These are phyloP conservation scores for Capsicum rhomboideum DNA, from an alignment of 257 asterid species.

Conservation along the genomic window DNA sequence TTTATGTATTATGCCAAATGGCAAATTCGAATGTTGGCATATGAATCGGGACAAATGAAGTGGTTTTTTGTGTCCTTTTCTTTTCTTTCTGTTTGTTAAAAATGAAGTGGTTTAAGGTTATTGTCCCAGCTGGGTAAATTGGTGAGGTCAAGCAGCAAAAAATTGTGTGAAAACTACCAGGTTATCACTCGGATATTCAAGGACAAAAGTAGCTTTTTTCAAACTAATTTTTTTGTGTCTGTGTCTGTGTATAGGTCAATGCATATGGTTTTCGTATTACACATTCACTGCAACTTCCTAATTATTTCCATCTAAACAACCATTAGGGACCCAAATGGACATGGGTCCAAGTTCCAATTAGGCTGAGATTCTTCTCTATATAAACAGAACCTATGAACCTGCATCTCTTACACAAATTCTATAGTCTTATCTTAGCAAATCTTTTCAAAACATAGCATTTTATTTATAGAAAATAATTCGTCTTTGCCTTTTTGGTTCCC, in stretches of 20 bases:
- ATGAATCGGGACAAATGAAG: too few species aligned
- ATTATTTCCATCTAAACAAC: background rate
- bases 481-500: background rate
- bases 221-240: background rate
- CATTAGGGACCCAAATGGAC: background rate
- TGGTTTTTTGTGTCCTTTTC: background rate
- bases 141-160: background rate
- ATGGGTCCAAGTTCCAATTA: background rate
- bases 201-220: background rate
- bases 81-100: background rate
- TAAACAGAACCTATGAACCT: background rate
- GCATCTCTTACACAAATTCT: background rate
- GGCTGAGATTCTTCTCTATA: background rate
- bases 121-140: background rate
- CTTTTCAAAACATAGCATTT: background rate
- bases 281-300: background rate
- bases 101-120: background rate
- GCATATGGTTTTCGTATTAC: too few species aligned
- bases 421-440: background rate
- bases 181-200: background rate
- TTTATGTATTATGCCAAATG: background rate
- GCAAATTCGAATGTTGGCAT: too few species aligned
- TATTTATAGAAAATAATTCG: background rate
- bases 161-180: background rate
- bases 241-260: background rate